Base-by-base conservation (phyloP, 345 rosid genomes). In the Murraya koenigii region DNA sequence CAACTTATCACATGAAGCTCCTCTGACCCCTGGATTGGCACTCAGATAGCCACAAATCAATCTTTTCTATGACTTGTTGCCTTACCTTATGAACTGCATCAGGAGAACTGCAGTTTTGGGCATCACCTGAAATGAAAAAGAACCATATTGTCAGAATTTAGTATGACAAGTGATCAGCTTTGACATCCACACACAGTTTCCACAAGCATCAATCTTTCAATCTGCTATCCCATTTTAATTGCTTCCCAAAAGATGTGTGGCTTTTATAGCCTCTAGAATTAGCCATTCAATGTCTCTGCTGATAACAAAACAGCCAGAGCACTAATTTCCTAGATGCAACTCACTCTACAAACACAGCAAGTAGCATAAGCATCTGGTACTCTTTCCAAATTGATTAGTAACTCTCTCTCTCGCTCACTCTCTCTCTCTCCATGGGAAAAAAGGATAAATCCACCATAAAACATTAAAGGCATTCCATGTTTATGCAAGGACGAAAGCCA, bases 31-130 rank as follows among this genome's bases (percentile, higher is more conserved):
- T 2, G 19, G 60, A 62, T 20, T 87, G 90, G 81, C 98, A 95
- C 78, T 93, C 77, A 2, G 99, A 95, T 70, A 95, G 85, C 99
- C 99, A 95, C 80, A 93, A 83, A 88, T 93, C 99, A 0, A 95
- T 93, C 78, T 90, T 80, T 82, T 93, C 94, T 71, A 86, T 54
- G n/a, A 95, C 84, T 78, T 85, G 85, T 73, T 95, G 93, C 88
- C 99, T 85, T 56, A 90, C 94, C 86, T 90, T 95, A 63, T 85
- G 87, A 75, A 95, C 96, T 0, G 97, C 94, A 15, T 93, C 98
- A 11, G 98, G 98, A 47, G 92, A 87, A 77, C 92, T 91, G 83
- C 99, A 95, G 60, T 84, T 90, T 83, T 84, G 69, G 32, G 94
- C 92, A 79, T 91, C 83, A 64, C 99, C 98, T 93, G 86, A 74